These are phyloP conservation scores for Rubroshorea leprosula DNA, from an alignment of 345 rosid species.

Conservation along the genomic window DNA sequence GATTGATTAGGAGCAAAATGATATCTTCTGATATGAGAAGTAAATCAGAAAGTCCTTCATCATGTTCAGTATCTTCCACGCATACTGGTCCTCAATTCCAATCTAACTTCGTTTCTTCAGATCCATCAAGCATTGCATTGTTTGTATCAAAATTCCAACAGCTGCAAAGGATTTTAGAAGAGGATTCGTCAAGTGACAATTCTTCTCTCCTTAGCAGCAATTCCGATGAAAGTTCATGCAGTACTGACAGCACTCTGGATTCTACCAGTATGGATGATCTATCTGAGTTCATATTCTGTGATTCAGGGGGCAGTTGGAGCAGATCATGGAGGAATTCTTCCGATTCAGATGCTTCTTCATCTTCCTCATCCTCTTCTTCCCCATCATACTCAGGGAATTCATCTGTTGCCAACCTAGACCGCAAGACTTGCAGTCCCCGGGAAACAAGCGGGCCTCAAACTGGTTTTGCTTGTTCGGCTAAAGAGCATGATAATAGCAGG, in stretches of 20 bases:
- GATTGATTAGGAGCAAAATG: constrained; percentile 40
- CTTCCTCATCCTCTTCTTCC: constrained; percentile 54
- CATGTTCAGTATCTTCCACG: constrained; percentile 25
- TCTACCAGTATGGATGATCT: constrained; percentile 68
- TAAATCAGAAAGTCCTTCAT: constrained; percentile 15
- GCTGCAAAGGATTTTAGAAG: constrained; percentile 60
- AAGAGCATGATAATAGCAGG: constrained; percentile 12
- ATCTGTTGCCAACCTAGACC: constrained; percentile 24
- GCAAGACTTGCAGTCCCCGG: constrained; percentile 19
- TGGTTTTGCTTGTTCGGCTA: constrained; percentile 12
- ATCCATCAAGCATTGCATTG: constrained; percentile 43
- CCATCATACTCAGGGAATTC: constrained; percentile 32
- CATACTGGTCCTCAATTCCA: constrained; percentile 16
- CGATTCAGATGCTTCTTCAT: constrained; percentile 53
- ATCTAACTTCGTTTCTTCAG: constrained; percentile 29
- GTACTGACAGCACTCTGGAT: constrained; percentile 72
- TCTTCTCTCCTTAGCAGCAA: constrained; percentile 77
- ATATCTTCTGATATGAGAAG: constrained; percentile 24
- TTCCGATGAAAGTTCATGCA: constrained; percentile 84
- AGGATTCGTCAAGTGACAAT: constrained; percentile 82
- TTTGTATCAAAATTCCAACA: constrained; percentile 55
- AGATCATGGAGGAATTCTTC: constrained; percentile 39
- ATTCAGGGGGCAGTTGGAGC: constrained; percentile 42
- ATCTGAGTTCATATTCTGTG: constrained; percentile 61
- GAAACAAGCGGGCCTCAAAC: constrained; percentile 25